Percentiles rank a stretch among this genome's conserved stretches.
Evolutionary conservation across 1,284 basidiomycete species (phyloP).

Genomic region (Porodaedalea pini): DNA sequence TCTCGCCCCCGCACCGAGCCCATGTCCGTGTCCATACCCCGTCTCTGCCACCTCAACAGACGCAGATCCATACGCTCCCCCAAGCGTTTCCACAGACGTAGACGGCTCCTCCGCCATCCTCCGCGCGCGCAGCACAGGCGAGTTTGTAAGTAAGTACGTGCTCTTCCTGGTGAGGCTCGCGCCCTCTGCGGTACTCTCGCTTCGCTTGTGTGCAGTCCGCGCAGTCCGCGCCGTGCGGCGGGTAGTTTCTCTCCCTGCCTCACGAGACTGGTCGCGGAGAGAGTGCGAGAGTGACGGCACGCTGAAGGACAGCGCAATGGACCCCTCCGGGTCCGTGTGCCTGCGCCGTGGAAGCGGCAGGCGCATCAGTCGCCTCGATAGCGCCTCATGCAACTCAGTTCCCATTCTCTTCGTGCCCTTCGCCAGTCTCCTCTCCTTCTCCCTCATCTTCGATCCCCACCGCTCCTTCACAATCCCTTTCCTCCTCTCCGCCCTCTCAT

Average conservation of each 20-base stretch:
- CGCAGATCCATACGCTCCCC: not conserved
- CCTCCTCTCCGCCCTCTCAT: not conserved
- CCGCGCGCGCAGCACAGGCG: conserved; percentile 15
- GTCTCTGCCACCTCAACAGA: not conserved
- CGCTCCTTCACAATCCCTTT: not conserved
- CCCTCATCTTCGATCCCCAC: not conserved
- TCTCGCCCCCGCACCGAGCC: not conserved
- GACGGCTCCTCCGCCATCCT: not conserved
- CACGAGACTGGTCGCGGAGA: not conserved
- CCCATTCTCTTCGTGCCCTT: not conserved
- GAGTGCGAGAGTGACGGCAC: not conserved
- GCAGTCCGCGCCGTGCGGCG: conserved; percentile 8
- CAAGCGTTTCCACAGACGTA: not conserved
- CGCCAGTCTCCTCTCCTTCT: not conserved
- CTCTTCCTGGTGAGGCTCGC: not conserved
- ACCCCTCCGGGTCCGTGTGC: not conserved
- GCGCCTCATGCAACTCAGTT: not conserved
- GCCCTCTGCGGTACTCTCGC: not conserved
- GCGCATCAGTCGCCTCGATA: not conserved
- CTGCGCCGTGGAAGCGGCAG: not conserved
- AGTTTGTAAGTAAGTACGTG: conserved; percentile 19
- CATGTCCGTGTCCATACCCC: not conserved
- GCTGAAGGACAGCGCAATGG: not conserved
- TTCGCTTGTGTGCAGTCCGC: not conserved
- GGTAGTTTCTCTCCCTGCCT: not conserved